phyloP scores from a whole-genome alignment of 495 filamentous ascomycete species.

The Cairneyella variabilis region DNA sequence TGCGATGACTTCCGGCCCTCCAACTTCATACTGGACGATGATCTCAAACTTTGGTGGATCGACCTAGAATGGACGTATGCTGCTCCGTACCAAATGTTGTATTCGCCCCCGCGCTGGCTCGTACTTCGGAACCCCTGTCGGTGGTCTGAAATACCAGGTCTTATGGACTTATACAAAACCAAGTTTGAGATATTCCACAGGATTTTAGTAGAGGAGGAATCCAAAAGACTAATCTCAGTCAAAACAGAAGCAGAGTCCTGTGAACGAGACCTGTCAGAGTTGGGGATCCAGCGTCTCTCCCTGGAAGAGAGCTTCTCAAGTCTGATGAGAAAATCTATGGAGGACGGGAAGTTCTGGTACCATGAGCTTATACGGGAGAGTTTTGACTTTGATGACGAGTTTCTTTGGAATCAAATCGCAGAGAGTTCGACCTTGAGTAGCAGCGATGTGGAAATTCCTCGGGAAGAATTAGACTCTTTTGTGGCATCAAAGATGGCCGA shows the following conservation, averaged over 20 bases:
- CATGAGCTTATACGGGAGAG: slow-evolving; percentile 6
- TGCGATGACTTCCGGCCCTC: slow-evolving; percentile 5
- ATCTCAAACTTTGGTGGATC: slow-evolving; percentile 4
- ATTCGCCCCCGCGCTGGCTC: slow-evolving; percentile 22
- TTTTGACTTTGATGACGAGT: slow-evolving; percentile 15
- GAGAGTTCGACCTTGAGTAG: slow-evolving; percentile 15
- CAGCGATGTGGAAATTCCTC: slow-evolving; percentile 7
- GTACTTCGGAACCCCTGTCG: slow-evolving; percentile 13
- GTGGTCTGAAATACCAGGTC: slow-evolving; percentile 8
- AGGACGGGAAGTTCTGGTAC: slow-evolving; percentile 14
- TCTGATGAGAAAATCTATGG: slow-evolving; percentile 13
- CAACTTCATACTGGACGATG: neutral
- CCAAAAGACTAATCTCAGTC: neutral
- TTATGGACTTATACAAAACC: slow-evolving; percentile 1
- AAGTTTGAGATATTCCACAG: slow-evolving; percentile 8
- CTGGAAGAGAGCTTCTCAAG: slow-evolving; percentile 6
- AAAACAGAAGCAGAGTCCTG: slow-evolving; percentile 5
- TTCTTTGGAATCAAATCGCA: slow-evolving; percentile 10
- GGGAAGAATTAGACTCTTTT: slow-evolving; percentile 14
- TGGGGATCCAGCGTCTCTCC: neutral
- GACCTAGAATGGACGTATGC: slow-evolving; percentile 17
- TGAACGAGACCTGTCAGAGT: slow-evolving; percentile 10
- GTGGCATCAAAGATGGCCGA: slow-evolving; percentile 14
- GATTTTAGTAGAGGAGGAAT: slow-evolving; percentile 11
- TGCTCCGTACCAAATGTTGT: slow-evolving; percentile 21